Conservation (phyloP, 805 yeast genomes). For the Saccharomycopsis sp. region DNA sequence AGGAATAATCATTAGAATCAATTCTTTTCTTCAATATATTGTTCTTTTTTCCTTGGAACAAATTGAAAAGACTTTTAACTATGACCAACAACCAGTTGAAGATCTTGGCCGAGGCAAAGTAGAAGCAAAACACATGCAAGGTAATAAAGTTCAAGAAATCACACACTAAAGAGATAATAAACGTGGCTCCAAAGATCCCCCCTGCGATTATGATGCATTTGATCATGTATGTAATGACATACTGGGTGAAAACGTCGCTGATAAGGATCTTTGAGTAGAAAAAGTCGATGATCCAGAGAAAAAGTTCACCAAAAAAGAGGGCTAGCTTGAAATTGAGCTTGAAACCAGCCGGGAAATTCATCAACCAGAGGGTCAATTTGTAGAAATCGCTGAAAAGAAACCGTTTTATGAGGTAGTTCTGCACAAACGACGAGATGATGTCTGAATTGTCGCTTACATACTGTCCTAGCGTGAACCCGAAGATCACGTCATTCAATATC, state of each 20-base stretch:
- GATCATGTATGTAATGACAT: conserved; percentile 2
- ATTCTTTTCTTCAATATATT: conserved; percentile 80
- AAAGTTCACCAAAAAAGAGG: conserved; percentile 76
- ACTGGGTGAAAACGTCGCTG: conserved; percentile 9
- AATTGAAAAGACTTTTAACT: conserved; percentile 65
- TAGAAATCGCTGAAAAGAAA: conserved; percentile 42
- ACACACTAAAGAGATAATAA: conserved; percentile 56
- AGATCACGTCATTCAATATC: conserved; percentile 68
- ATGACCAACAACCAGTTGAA: conserved; percentile 69
- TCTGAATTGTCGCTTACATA: conserved; percentile 36
- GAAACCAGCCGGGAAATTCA: conserved; percentile 89
- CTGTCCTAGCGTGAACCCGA: conserved; percentile 60
- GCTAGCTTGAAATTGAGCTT: conserved; percentile 85
- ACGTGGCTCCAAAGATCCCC: conserved; percentile 57
- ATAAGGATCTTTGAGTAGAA: conserved; percentile 36
- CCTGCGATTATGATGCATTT: conserved; percentile 29
- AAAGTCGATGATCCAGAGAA: conserved; percentile 74
- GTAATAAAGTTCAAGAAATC: conserved; percentile 62
- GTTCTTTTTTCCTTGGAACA: conserved; percentile 85
- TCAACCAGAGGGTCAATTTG: conserved; percentile 59
- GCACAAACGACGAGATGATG: conserved; percentile 26
- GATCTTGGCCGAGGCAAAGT: conserved; percentile 69
- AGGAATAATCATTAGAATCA: conserved; percentile 75
- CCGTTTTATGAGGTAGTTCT: conserved; percentile 31
- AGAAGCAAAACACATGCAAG: conserved; percentile 70